phyloP scores from a whole-genome alignment of 129 eudicot genomes.

The Arctium lappa region DNA sequence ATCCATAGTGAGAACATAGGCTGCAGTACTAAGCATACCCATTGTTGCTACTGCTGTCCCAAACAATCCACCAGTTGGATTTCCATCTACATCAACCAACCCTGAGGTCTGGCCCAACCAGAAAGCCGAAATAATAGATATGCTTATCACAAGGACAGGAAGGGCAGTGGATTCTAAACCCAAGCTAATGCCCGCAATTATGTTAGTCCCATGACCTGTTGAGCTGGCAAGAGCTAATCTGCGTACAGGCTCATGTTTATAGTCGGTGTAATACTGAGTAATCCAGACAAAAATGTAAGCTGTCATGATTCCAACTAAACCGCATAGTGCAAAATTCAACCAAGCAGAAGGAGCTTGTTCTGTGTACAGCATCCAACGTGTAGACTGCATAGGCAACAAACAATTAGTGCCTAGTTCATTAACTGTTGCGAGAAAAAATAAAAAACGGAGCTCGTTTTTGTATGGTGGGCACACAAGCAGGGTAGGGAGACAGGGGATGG shows the following conservation, averaged over 20 bases:
- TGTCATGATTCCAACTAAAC: conserved; percentile 89
- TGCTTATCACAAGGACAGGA: conserved; percentile 88
- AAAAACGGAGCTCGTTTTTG: background rate
- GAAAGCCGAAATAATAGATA: conserved; percentile 69
- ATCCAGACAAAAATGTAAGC: conserved; percentile 90
- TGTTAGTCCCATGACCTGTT: conserved; percentile 97
- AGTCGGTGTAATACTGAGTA: conserved; percentile 93
- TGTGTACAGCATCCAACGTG: conserved; percentile 95
- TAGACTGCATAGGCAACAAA: conserved; percentile 63
- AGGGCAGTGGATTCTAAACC: conserved; percentile 95
- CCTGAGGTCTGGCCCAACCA: conserved; percentile 98
- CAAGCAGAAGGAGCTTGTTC: conserved; percentile 98
- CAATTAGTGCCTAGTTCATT: conserved; percentile 1
- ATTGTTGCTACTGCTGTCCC: conserved; percentile 99
- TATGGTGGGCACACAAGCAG: background rate
- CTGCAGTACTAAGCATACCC: conserved; percentile 99
- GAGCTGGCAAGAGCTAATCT: conserved; percentile 82
- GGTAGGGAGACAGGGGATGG: background rate
- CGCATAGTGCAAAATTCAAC: conserved; percentile 88
- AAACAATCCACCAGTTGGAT: conserved; percentile 94
- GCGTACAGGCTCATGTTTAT: conserved; percentile 93
- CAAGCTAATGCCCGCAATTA: conserved; percentile 93
- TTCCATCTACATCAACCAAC: conserved; percentile 82
- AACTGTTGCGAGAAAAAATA: conserved; percentile 5
- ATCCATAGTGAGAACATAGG: conserved; percentile 96